Percentiles rank a stretch among this genome's conserved stretches.
These are phyloP conservation scores for Auriscalpium microsporum DNA, from an alignment of 768 basidiomycete genomes.

Conservation along the genomic window DNA sequence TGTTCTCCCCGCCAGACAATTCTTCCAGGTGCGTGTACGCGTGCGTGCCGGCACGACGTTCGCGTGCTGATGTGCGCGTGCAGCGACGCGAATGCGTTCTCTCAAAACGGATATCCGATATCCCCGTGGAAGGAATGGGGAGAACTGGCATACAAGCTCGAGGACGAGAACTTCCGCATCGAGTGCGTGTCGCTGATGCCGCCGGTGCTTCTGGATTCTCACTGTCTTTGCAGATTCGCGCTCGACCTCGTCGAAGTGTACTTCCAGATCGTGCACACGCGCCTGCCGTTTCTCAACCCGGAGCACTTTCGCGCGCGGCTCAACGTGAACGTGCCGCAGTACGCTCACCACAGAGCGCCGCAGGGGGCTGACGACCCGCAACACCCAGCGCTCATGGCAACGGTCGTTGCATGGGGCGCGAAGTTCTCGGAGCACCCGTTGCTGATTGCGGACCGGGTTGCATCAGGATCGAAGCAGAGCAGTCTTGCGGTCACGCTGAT, in stretches of 20 bases:
- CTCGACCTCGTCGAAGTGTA: constrained; percentile 91
- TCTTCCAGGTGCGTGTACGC: constrained; percentile 6
- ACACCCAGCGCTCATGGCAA: constrained; percentile 74
- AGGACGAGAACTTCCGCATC: constrained; percentile 63
- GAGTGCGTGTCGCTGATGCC: constrained; percentile 54
- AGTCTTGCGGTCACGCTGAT: constrained; percentile 69
- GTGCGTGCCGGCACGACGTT: too few species aligned
- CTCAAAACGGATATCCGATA: constrained; percentile 9
- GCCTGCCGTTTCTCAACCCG: constrained; percentile 82
- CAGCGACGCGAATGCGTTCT: constrained; percentile 3
- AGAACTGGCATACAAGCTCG: constrained; percentile 61
- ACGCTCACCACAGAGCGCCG: constrained; percentile 16
- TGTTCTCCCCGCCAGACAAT: constrained; percentile 68
- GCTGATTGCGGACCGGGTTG: constrained; percentile 68
- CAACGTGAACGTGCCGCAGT: constrained; percentile 15
- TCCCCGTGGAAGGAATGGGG: constrained; percentile 64
- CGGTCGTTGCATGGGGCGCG: constrained; percentile 85
- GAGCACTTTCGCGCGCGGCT: constrained; percentile 70
- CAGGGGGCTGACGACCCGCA: constrained; percentile 33
- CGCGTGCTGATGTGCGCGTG: background rate
- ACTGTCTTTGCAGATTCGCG: constrained; percentile 56
- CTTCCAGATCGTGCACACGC: constrained; percentile 87
- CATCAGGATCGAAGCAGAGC: constrained; percentile 59
- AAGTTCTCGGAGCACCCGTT: constrained; percentile 90
- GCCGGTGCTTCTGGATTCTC: constrained; percentile 6